Conservation (phyloP, 2,329 filamentous ascomycete species). For the Myrmaecium sp. region DNA sequence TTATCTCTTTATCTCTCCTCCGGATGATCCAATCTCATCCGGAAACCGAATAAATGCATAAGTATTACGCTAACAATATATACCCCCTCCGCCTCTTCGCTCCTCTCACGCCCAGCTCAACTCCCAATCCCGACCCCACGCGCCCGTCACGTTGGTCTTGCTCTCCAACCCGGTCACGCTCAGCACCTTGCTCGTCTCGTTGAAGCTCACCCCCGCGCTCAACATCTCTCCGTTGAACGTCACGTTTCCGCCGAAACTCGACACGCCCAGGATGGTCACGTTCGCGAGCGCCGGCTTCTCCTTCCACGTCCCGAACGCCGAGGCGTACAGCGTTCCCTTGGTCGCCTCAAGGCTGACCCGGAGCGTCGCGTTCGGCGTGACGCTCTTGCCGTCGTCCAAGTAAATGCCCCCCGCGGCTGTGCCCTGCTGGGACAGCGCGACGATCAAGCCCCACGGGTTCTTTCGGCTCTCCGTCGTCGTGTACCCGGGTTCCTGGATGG, state of each 20-base stretch:
- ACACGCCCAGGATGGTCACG: conserved; percentile 45
- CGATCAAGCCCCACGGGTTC: conserved; percentile 51
- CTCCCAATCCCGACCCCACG: conserved; percentile 42
- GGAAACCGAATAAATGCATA: too few relatives aligned
- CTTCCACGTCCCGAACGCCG: conserved; percentile 33
- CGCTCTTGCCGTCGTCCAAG: conserved; percentile 57
- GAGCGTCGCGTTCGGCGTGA: conserved; percentile 38
- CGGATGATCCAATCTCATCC: too few relatives aligned
- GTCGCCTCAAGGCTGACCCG: conserved; percentile 34
- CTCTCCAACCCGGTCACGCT: conserved; percentile 33
- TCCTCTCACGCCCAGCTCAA: conserved; percentile 32
- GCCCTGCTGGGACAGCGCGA: conserved; percentile 39
- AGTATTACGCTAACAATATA: too few relatives aligned
- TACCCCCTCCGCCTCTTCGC: too few relatives aligned
- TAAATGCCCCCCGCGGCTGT: conserved; percentile 47
- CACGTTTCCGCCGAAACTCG: conserved; percentile 22
- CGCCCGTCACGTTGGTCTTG: conserved; percentile 32
- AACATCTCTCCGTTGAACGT: conserved; percentile 17
- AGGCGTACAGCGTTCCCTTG: conserved; percentile 29
- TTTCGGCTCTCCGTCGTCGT: conserved; percentile 47
- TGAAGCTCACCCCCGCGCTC: conserved; percentile 29
- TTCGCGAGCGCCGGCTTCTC: conserved; percentile 43
- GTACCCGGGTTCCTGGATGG: conserved; percentile 49
- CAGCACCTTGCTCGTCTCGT: conserved; percentile 31
- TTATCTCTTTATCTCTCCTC: too few relatives aligned